Conservation (phyloP, 371 early-diverging fungal species). For the Actinomucor elegans region DNA sequence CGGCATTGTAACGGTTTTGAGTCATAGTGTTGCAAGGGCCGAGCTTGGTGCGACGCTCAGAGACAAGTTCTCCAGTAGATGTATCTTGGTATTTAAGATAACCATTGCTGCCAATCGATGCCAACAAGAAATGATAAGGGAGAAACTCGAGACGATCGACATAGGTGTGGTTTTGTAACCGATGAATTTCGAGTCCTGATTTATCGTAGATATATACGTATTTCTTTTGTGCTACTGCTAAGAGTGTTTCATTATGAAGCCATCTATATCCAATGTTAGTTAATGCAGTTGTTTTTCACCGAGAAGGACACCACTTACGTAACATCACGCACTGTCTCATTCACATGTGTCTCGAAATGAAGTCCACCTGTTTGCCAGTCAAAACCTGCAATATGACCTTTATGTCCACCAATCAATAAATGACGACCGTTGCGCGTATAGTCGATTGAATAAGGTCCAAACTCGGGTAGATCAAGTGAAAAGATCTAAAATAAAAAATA, state of each 20-base stretch:
- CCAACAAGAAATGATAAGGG: conserved; percentile 96
- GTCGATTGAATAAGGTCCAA: conserved; percentile 88
- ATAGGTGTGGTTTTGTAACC: conserved; percentile 81
- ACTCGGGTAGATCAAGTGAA: conserved; percentile 76
- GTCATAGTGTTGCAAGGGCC: conserved; percentile 82
- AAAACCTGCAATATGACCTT: conserved; percentile 92
- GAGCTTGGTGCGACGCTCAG: conserved; percentile 78
- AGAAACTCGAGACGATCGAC: conserved; percentile 88
- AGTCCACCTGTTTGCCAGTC: conserved; percentile 89
- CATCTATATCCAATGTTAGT: conserved; percentile 49
- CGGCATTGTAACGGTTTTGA: conserved; percentile 94
- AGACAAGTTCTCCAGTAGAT: conserved; percentile 90
- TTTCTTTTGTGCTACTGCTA: conserved; percentile 97
- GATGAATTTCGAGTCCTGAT: conserved; percentile 94
- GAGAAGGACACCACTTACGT: too few relatives aligned
- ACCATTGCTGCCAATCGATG: conserved; percentile 82
- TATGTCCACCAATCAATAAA: conserved; percentile 85
- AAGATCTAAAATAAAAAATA: conserved; percentile 79
- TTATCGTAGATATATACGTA: conserved; percentile 96
- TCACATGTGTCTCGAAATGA: conserved; percentile 85
- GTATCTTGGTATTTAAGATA: conserved; percentile 95
- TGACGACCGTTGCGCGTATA: conserved; percentile 92
- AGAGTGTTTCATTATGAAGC: conserved; percentile 97
- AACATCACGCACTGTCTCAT: conserved; percentile 91
- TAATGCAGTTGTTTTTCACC: not conserved